Conservation (phyloP, 306 rosid species). For the Ziziphus jujuba region DNA sequence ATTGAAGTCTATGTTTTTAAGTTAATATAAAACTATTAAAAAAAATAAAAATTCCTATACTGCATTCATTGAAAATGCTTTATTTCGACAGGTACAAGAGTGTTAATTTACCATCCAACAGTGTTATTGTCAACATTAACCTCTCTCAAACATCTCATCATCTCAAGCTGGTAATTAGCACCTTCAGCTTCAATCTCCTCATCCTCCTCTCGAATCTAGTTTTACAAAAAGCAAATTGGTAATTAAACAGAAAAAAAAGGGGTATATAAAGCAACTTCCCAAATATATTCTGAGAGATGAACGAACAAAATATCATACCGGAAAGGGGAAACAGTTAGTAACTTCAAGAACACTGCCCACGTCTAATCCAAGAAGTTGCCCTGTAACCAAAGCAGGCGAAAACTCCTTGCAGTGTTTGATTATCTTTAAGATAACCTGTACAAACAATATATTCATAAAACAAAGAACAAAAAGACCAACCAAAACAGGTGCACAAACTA, state of each 20-base stretch:
- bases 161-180: conserved; percentile 97
- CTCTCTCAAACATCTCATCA: conserved; percentile 99
- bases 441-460: conserved; percentile 1
- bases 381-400: conserved; percentile 89
- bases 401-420: conserved; percentile 97
- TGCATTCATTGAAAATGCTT: too few species aligned
- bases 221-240: too few species aligned
- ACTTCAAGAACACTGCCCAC: conserved; percentile 99
- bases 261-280: background rate
- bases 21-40: too few species aligned
- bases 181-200: conserved; percentile 99
- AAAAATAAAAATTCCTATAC: too few species aligned
- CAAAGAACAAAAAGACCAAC: background rate
- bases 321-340: conserved; percentile 96
- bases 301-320: conserved; percentile 42
- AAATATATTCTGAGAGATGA: background rate
- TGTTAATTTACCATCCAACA: conserved; percentile 76
- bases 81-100: too few species aligned
- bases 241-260: background rate
- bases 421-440: conserved; percentile 86
- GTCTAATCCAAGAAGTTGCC: conserved; percentile 96
- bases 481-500: background rate
- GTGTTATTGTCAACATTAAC: conserved; percentile 98
- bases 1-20: too few species aligned
- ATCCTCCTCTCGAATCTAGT: conserved; percentile 83